Evolutionary conservation across 2,329 filamentous ascomycete species (phyloP).

Genomic region (Paradendryphiella salina): DNA sequence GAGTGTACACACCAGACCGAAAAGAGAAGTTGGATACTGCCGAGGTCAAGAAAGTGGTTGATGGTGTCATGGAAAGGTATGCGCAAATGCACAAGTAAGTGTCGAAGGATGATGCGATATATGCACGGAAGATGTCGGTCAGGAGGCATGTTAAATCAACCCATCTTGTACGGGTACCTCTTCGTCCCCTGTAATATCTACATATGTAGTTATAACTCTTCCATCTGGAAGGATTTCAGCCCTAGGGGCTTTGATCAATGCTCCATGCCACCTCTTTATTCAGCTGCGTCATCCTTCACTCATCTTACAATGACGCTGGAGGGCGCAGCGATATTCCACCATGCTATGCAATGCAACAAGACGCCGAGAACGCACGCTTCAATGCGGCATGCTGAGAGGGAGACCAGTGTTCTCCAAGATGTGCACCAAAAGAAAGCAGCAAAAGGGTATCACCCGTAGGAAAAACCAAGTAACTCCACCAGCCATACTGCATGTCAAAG

Average conservation of each 20-base stretch:
- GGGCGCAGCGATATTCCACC: background rate
- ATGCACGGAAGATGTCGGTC: background rate
- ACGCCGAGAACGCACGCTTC: background rate
- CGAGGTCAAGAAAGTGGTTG: slow-evolving; percentile 62
- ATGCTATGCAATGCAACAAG: slow-evolving; percentile 3
- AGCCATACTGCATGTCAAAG: slow-evolving; percentile 13
- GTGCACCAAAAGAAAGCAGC: slow-evolving; percentile 15
- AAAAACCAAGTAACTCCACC: slow-evolving; percentile 22
- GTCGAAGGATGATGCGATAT: background rate
- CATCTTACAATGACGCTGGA: background rate
- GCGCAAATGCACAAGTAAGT: slow-evolving; percentile 23
- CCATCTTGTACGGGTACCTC: background rate
- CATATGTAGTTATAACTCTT: background rate
- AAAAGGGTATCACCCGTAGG: slow-evolving; percentile 34
- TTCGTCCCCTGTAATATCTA: background rate
- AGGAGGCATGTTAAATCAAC: background rate
- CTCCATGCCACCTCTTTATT: background rate
- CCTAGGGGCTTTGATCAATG: background rate
- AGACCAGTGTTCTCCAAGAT: slow-evolving; percentile 11
- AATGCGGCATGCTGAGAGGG: background rate
- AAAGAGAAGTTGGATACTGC: slow-evolving; percentile 60
- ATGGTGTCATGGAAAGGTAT: slow-evolving; percentile 45
- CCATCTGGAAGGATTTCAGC: background rate
- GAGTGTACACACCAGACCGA: slow-evolving; percentile 65
- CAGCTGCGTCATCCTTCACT: background rate